Conservation (phyloP, 1,284 basidiomycete genomes). For the Grifola frondosa region DNA sequence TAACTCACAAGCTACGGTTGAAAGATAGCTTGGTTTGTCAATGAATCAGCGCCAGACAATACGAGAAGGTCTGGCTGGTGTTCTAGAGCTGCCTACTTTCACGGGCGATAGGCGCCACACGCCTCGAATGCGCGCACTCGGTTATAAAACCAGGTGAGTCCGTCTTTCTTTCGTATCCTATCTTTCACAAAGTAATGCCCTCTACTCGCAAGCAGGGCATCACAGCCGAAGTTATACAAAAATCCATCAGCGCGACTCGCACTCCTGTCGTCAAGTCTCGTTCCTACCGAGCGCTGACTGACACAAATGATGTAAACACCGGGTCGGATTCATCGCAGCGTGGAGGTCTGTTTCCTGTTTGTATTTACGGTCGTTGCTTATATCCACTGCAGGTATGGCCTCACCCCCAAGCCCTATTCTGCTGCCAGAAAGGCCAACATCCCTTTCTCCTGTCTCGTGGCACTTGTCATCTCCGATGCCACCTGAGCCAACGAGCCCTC, state of each 20-base stretch:
- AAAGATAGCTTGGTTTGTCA: too few relatives aligned
- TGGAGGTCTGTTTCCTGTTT: conserved; percentile 17
- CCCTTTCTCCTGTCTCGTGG: conserved; percentile 19
- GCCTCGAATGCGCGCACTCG: conserved; percentile 16
- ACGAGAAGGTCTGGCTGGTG: too few relatives aligned
- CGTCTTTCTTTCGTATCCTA: conserved; percentile 10
- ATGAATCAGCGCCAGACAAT: too few relatives aligned
- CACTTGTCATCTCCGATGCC: conserved; percentile 17
- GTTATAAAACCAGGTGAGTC: conserved; percentile 14
- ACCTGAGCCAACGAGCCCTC: conserved; percentile 18
- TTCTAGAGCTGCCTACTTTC: too few relatives aligned
- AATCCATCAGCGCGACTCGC: conserved; percentile 6
- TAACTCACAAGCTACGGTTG: too few relatives aligned
- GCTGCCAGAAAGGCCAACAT: conserved; percentile 16
- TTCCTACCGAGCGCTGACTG: conserved; percentile 13
- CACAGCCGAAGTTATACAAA: background rate
- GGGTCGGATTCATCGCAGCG: too few relatives aligned
- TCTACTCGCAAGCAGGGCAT: background rate
- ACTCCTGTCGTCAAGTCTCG: conserved; percentile 9
- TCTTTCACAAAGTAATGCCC: conserved; percentile 8
- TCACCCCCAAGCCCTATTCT: conserved; percentile 17
- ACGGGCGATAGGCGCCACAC: conserved; percentile 18
- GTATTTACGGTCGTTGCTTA: conserved; percentile 12
- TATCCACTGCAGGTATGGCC: conserved; percentile 12
- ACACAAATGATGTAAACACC: too few relatives aligned